Percentiles rank a stretch among this genome's conserved stretches.
Evolutionary conservation across 2,329 filamentous ascomycete genomes (phyloP).

Genomic region (Aspergillus sp.): DNA sequence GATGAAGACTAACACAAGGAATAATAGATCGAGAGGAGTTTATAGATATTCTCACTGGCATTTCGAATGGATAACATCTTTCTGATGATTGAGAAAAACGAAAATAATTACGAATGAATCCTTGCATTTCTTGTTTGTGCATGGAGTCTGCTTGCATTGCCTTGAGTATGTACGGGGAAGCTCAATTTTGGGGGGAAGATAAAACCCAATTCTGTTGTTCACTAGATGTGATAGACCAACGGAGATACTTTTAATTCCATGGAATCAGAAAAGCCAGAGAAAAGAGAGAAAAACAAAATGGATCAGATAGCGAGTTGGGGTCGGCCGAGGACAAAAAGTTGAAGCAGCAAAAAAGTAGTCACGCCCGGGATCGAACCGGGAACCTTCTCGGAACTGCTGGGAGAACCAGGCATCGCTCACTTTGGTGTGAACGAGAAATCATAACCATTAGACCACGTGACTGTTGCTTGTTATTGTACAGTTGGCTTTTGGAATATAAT

Average conservation of each 20-base stretch:
- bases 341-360: slow-evolving; percentile 26
- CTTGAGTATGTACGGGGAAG: too few relatives aligned
- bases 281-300: not conserved
- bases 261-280: too few relatives aligned
- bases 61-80: not conserved
- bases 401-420: slow-evolving; percentile 7
- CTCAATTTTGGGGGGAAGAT: too few relatives aligned
- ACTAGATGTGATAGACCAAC: too few relatives aligned
- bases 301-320: too few relatives aligned
- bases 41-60: not conserved
- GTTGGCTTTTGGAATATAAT: too few relatives aligned
- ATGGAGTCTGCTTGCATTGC: too few relatives aligned
- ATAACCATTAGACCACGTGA: slow-evolving; percentile 41
- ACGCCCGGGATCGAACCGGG: slow-evolving; percentile 41
- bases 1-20: not conserved
- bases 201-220: too few relatives aligned
- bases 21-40: slow-evolving; percentile 22
- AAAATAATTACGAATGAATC: not conserved
- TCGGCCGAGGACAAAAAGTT: too few relatives aligned
- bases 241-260: too few relatives aligned
- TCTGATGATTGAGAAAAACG: not conserved
- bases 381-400: slow-evolving; percentile 34
- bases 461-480: not conserved
- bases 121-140: too few relatives aligned
- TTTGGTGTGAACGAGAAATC: slow-evolving; percentile 41